These are phyloP conservation scores for Fusarium beomiforme DNA, from an alignment of 2,329 filamentous ascomycete genomes.

Conservation along the genomic window DNA sequence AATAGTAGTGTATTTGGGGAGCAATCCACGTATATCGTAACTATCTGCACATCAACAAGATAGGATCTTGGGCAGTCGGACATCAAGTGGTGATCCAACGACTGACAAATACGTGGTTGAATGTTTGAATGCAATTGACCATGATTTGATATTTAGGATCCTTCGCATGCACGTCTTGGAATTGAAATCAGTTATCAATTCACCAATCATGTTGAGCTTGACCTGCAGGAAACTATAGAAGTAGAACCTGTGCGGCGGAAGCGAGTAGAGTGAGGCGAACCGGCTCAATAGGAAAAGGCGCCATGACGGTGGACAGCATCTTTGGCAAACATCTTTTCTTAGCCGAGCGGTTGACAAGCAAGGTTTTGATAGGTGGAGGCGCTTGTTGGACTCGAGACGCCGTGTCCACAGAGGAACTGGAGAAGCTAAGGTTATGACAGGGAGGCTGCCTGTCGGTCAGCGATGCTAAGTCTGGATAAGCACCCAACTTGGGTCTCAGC, in stretches of 20 bases:
- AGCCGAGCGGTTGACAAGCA: conserved; percentile 36
- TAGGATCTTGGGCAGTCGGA: not conserved
- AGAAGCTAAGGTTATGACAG: conserved; percentile 22
- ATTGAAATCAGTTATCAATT: conserved; percentile 1
- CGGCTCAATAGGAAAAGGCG: conserved; percentile 14
- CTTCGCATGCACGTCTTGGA: not conserved
- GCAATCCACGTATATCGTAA: conserved; percentile 25
- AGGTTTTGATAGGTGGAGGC: conserved; percentile 24
- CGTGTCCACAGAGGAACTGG: conserved; percentile 5
- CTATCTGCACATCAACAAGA: conserved; percentile 22
- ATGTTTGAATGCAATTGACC: not conserved
- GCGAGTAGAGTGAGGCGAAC: conserved; percentile 24
- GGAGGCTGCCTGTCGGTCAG: conserved; percentile 26
- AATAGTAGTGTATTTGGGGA: conserved; percentile 26
- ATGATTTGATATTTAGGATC: not conserved
- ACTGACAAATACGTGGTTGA: not conserved
- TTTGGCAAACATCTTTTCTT: conserved; percentile 23
- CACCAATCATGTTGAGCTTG: conserved; percentile 8
- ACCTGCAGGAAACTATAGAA: conserved; percentile 6
- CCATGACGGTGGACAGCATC: conserved; percentile 18
- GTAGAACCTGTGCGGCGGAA: conserved; percentile 15
- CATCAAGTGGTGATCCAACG: conserved; percentile 4
- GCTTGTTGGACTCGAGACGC: conserved; percentile 36
- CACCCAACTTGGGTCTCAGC: conserved; percentile 25
- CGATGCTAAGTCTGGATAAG: conserved; percentile 27